Evolutionary conservation across 345 rosid genomes (phyloP).

Genomic region (Pelargonium nanum): DNA sequence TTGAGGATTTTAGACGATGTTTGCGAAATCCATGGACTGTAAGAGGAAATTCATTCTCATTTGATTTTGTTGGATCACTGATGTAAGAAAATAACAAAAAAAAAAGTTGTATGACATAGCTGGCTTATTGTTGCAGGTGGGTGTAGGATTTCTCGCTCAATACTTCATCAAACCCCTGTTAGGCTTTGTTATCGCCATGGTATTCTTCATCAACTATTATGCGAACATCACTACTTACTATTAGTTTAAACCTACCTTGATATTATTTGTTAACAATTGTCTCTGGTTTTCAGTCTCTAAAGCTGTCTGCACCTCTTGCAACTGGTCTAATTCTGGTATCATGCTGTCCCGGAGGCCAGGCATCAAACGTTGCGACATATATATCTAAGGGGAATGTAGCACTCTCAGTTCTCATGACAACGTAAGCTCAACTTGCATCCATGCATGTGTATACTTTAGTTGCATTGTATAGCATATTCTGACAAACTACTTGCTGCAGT

Average conservation of each 20-base stretch:
- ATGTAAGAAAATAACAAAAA: no score
- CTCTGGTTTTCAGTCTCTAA: constrained; percentile 43
- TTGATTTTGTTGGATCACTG: constrained; percentile 2
- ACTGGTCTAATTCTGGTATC: constrained; percentile 94
- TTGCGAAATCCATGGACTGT: constrained; percentile 96
- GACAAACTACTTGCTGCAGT: background rate
- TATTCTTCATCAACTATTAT: constrained; percentile 18
- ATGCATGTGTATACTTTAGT: background rate
- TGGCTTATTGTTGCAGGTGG: constrained; percentile 55
- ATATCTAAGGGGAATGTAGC: constrained; percentile 96
- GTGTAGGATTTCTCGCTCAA: constrained; percentile 90
- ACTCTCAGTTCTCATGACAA: constrained; percentile 96
- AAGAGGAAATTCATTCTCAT: constrained; percentile 21
- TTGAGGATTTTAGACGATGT: constrained; percentile 84
- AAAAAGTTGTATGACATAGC: constrained; percentile 9
- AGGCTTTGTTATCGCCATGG: constrained; percentile 79
- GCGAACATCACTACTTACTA: background rate
- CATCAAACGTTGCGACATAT: constrained; percentile 91
- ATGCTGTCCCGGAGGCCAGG: constrained; percentile 98
- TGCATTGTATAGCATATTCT: constrained; percentile 10
- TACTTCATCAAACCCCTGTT: constrained; percentile 78
- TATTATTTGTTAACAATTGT: constrained; percentile 14
- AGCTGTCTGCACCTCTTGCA: constrained; percentile 93
- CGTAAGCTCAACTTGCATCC: constrained; percentile 35
- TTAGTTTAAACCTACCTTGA: background rate